A percentile compares a stretch with the other conserved stretches of the same genome.
Conservation (phyloP, 2,329 filamentous ascomycete species). For the Simplicillium sp. region DNA sequence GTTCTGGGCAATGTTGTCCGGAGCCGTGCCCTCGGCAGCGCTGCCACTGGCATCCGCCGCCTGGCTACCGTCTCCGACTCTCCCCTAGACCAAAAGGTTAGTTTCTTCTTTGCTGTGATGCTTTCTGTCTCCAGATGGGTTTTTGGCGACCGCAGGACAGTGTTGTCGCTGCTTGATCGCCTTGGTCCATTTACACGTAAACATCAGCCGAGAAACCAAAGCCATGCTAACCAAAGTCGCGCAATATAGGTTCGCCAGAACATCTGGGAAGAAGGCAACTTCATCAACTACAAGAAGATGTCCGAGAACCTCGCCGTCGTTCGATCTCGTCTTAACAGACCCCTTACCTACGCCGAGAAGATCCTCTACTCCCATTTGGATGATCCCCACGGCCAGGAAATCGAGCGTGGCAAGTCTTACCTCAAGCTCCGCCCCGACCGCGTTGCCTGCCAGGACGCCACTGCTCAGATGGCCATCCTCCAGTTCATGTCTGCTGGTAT, state of each 20-base stretch:
- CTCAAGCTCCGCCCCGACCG: conserved; percentile 94
- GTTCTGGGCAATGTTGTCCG: conserved; percentile 56
- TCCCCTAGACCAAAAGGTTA: conserved; percentile 81
- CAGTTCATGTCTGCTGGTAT: conserved; percentile 99
- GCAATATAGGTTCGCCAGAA: conserved; percentile 69
- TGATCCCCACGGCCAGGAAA: conserved; percentile 91
- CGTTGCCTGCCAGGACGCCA: conserved; percentile 98
- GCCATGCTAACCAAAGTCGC: neutral
- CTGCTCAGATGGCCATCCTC: conserved; percentile 97
- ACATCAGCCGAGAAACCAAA: neutral
- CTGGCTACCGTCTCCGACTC: conserved; percentile 83
- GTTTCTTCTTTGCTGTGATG: conserved; percentile 10
- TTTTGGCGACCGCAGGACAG: neutral
- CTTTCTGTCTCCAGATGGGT: too few species aligned
- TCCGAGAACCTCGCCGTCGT: conserved; percentile 93
- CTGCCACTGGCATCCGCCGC: conserved; percentile 54
- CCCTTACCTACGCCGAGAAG: conserved; percentile 95
- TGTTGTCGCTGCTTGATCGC: neutral
- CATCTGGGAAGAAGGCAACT: conserved; percentile 91
- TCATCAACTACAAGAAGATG: conserved; percentile 99
- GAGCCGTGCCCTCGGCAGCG: conserved; percentile 43
- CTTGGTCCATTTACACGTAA: neutral
- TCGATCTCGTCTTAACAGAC: conserved; percentile 79
- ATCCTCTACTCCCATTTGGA: conserved; percentile 98
- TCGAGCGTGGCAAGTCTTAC: conserved; percentile 91